phyloP scores from a whole-genome alignment of 768 basidiomycete species.

The Hericium rajendrae region DNA sequence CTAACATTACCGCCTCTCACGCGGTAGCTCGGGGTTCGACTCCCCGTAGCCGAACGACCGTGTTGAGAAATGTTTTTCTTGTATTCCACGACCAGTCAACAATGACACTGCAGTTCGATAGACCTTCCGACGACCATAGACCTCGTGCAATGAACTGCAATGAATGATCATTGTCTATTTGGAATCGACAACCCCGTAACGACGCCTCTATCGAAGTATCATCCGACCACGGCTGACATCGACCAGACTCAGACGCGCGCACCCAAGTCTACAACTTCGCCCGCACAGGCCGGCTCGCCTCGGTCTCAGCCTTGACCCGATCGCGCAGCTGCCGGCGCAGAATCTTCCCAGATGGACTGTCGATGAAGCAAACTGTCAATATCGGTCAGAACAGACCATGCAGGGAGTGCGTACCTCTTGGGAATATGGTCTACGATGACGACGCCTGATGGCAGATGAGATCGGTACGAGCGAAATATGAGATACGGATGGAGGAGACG shows the following conservation, averaged over 20 bases:
- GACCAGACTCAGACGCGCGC: too few relatives aligned
- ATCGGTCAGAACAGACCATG: background rate
- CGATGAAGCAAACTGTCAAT: constrained; percentile 2
- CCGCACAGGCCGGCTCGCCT: background rate
- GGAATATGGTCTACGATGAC: constrained; percentile 54
- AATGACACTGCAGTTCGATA: too few relatives aligned
- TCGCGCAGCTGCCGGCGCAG: constrained; percentile 69
- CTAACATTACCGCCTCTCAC: constrained; percentile 13
- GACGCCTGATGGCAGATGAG: constrained; percentile 21
- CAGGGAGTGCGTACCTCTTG: constrained; percentile 41
- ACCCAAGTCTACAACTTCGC: background rate
- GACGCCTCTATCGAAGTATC: too few relatives aligned
- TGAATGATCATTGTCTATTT: too few relatives aligned
- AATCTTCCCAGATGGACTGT: constrained; percentile 82
- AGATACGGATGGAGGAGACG: background rate
- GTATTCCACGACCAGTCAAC: too few relatives aligned
- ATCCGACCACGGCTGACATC: too few relatives aligned
- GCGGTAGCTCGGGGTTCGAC: constrained; percentile 34
- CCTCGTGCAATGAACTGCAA: too few relatives aligned
- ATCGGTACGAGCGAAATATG: background rate
- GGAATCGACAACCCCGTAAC: too few relatives aligned
- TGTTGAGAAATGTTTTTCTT: too few relatives aligned
- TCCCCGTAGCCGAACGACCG: constrained; percentile 27
- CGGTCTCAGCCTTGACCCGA: constrained; percentile 44
- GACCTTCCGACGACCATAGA: too few relatives aligned